Base-by-base conservation (phyloP, 345 rosid species). In the Cardamine chenopodiifolia region DNA sequence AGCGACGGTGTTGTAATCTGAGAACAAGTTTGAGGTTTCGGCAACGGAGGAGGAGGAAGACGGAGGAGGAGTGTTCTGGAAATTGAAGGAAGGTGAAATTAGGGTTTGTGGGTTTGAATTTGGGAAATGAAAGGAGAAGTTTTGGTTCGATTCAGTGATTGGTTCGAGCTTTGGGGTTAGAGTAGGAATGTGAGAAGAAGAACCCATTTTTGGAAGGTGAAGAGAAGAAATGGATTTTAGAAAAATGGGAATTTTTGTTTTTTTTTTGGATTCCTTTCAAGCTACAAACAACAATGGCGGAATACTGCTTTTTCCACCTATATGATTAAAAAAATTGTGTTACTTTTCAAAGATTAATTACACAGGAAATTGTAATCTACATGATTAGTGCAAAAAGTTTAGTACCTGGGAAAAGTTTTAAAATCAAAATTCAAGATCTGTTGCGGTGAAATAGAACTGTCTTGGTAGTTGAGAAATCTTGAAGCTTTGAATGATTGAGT, bases 1-100 rank as follows among this genome's bases (percentile, higher is more conserved):
- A 9, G 92, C 73, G 61, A 86, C 71, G 62, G 85, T 83, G 70
- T 58, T 40, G 73, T 62, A 93, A 23, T 88, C 94, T 13, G 87
- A 82, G 81, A 49, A 82, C 26, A 86, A 73, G 57, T 76, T 76
- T 39, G 49, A 8, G 32, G 4, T 6, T 61, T 61, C 20, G 1
- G 8, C 49, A n/a, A 6, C 49, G 19, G 49, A n/a, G 49, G 47
- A 42, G 7, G 47, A 42, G 2, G 44, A 39, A 4, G 44, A 39
- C 0, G 40, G 13, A 10, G 40, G 40, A 13, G 44, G 2, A 49
- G 54, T 20, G 8, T 20, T 49, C 12, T 0, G 26, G 17, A 60
- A 37, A 60, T 14, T 8, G 19, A 11, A 39, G 20, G 26, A 3
- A 7, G 68, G 14, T 6, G 66, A 32, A 28, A 31, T 39, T 8